Conservation (phyloP, 106 monocot genomes). For the Alisma plantagoaquatica region DNA sequence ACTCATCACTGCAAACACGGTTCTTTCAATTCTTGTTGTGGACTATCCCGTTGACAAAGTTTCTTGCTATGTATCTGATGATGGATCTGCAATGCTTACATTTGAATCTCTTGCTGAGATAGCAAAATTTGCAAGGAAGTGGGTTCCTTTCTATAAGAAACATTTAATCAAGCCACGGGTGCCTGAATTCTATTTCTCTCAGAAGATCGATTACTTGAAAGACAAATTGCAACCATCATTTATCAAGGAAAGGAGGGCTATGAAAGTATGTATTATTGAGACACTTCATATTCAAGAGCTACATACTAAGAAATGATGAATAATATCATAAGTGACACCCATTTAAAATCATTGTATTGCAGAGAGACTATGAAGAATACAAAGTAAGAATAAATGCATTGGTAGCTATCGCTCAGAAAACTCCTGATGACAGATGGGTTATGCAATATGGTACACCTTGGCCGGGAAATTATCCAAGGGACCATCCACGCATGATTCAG, state of each 20-base stretch:
- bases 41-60: slow-evolving; percentile 98
- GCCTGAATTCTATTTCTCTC: too few species aligned
- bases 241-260: slow-evolving; percentile 84
- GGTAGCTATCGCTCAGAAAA: slow-evolving; percentile 86
- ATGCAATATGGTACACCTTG: slow-evolving; percentile 93
- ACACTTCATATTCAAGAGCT: too few species aligned
- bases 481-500: slow-evolving; percentile 97
- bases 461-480: slow-evolving; percentile 87
- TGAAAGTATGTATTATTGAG: slow-evolving; percentile 76
- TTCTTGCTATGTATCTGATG: too few species aligned
- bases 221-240: slow-evolving; percentile 86
- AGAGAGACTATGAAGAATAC: slow-evolving; percentile 93
- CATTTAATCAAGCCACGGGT: slow-evolving; percentile 72
- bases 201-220: slow-evolving; percentile 86
- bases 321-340: too few species aligned
- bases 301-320: too few species aligned
- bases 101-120: slow-evolving; percentile 70
- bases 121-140: slow-evolving; percentile 80
- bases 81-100: too few species aligned
- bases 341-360: slow-evolving; percentile 5
- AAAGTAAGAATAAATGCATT: slow-evolving; percentile 89
- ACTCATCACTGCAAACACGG: slow-evolving; percentile 77
- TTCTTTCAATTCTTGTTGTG: slow-evolving; percentile 82
- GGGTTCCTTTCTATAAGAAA: slow-evolving; percentile 80
- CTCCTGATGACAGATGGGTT: slow-evolving; percentile 83